Base-by-base conservation (phyloP, 306 rosid genomes). In the Trifolium pratense region DNA sequence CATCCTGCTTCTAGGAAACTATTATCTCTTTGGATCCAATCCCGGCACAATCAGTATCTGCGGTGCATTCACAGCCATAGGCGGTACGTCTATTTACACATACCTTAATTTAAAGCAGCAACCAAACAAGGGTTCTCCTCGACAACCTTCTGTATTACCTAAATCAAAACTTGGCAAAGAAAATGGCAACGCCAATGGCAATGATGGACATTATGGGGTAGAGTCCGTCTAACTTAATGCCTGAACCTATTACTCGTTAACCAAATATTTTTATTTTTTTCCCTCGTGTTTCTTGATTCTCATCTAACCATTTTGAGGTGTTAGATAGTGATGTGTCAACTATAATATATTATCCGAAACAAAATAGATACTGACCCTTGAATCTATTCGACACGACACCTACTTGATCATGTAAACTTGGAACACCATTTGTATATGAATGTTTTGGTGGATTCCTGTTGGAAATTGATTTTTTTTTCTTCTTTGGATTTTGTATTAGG, bases 1-100 rank as follows among this genome's bases (percentile, higher is more conserved):
- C n/a, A 85, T 91, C 68, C 86, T 94, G 46, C 97, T 91, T 77
- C 92, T 94, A 0, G 98, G 98, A 74, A 91, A 89, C 85, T 91
- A 74, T 77, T 91, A 84, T 80, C 84, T 94, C 32, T 91, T 94
- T 2, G 89, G 89, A 78, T 85, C 98, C 29, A 90, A 91, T 79
- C 97, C 97, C 2, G 98, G 98, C 23, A 80, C 5, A 53, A 89
- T 83, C 61, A 94, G 98, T 59, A 89, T 94, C 20, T 77, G 72
- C 2, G 98, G 98, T 10, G 98, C 98, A 26, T 88, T 88, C 52
- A 80, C 92, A 37, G 98, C 98, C 13, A 94, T 94, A 16, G 87
- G 79, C 0, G 98, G 98, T 55, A 94, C 84, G 90, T 87, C 98
- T 29, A 9, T 85, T 51, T 94, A 91, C 83, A 88, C 98, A n/a